Evolutionary conservation across 2,329 filamentous ascomycete genomes (phyloP), one percentile per base, ranked within the genome.

Genomic region (Sclerotinia subarctica): DNA sequence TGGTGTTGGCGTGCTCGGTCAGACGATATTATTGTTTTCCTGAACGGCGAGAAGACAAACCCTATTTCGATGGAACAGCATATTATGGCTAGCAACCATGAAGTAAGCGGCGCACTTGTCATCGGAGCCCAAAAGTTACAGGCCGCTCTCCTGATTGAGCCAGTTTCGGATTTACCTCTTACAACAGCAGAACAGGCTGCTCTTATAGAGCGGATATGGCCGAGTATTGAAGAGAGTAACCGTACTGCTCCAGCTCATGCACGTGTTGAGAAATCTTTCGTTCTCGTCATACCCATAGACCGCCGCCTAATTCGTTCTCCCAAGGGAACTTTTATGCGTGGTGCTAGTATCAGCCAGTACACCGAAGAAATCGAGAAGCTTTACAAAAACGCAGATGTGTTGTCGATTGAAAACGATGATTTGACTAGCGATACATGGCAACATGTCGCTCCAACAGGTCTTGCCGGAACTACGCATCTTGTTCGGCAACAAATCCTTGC

Each of bases 1-100:
- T 82, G 78, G 78, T 74, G 71, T 7, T 80, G 74, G 64, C 44
- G 73, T n/a, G 79, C 78, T 11, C 74, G 80, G 8, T 68, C 70
- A 11, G 80, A 82, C 58, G 80, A 82, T 71, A 75, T 81, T 26
- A 78, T 82, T 44, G 79, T 81, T 0, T 73, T 81, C 26, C 77
- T 75, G 32, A 81, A 79, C 52, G 81, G 81, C 2, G 80, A 81
- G 62, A 82, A 82, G 69, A 76, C 80, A 53, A 81, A 82, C 46
- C 46, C 81, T 0, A 70, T 79, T 13, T 52, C 46, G 2, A 63
- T 63, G 59, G 47, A 63, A 21, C 59, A 63, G 35, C 32, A 63
- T 29, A 21, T 63, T 5, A n/a, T 62, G 17, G 17, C 47, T 7
- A 26, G 8, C 13, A 38, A 63, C 21, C 24, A 24, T 4, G 51